phyloP scores from a whole-genome alignment of 2,329 filamentous ascomycete genomes.

The Calonectria hawksworthii region DNA sequence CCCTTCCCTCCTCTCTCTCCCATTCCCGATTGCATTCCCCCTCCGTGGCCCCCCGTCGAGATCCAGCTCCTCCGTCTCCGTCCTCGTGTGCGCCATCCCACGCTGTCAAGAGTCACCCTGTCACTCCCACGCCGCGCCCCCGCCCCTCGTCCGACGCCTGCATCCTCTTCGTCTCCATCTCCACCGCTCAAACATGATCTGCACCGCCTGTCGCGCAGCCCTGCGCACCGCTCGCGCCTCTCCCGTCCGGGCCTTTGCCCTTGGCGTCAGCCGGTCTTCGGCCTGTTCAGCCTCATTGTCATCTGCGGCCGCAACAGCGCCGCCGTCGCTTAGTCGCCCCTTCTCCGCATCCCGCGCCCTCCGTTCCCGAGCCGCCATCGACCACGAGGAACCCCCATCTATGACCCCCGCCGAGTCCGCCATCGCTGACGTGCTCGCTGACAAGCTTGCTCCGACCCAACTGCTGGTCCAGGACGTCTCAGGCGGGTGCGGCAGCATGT shows the following conservation, averaged over 20 bases:
- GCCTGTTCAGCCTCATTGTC: conserved; percentile 17
- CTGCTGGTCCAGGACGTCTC: conserved; percentile 83
- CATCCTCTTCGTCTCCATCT: background rate
- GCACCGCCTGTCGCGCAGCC: conserved; percentile 42
- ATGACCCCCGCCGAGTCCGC: conserved; percentile 67
- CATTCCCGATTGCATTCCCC: background rate
- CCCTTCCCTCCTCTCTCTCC: too few relatives aligned
- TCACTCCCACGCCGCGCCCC: conserved; percentile 2
- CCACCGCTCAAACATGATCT: conserved; percentile 38
- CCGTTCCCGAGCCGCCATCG: conserved; percentile 16
- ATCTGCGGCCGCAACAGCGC: conserved; percentile 27
- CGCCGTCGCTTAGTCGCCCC: conserved; percentile 22
- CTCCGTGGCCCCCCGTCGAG: background rate
- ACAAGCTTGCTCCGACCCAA: conserved; percentile 64
- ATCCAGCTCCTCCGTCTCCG: background rate
- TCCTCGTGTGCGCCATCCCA: background rate
- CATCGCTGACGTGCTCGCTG: conserved; percentile 68
- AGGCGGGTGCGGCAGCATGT: conserved; percentile 90
- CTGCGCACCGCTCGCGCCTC: conserved; percentile 37
- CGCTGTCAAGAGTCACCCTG: background rate
- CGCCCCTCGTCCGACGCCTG: background rate
- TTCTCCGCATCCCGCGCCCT: conserved; percentile 22
- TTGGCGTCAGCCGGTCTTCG: background rate
- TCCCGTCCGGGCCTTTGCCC: conserved; percentile 20
- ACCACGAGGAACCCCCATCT: conserved; percentile 42